Base-by-base conservation (phyloP, 345 rosid genomes). In the Salix dunnii region DNA sequence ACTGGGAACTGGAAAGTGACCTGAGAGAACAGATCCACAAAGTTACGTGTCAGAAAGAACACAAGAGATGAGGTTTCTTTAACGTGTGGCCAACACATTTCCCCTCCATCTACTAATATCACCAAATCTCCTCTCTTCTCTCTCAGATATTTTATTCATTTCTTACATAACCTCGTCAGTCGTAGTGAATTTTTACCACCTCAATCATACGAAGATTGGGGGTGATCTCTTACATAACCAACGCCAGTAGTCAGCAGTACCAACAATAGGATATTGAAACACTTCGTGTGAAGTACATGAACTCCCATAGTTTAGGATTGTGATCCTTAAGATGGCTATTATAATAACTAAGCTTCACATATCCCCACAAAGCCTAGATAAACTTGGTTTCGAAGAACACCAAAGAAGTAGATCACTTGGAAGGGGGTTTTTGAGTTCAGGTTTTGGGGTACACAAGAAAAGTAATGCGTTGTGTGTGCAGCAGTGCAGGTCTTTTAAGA, bases 31-130 rank as follows among this genome's bases (percentile, higher is more conserved):
- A 75, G 77, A 58, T 81, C 81, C 58, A 48, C 75, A 66, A n/a
- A 20, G 83, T 74, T 91, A 91, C 91, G 91, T 88, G 94, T 84
- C 83, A 55, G 0, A 11, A 40, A 60, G 14, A 33, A 70, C 84
- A 53, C 55, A 64, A 23, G 62, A 79, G 96, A 93, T 89, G 85
- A 89, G 93, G 88, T 91, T 86, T 85, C 96, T 79, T 77, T 82
- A 91, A 90, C 96, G 93, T 90, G 94, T 90, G 97, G 96, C 84
- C 91, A 76, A 88, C 97, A 90, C 97, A 86, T 4, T 76, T 67
- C 87, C 84, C 71, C 74, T 71, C 85, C 75, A 51, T 84, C 78
- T 75, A 67, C 75, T 38, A 42, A 18, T 60, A 21, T 67, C 46
- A 5, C 81, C 70, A 18, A 70, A 71, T 60, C 70, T 68, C 68